A percentile compares a stretch with the other conserved stretches of the same genome.
Evolutionary conservation across 192 early-diverging fungal genomes (phyloP).

Genomic region (Lunasporangiospora selenospora): DNA sequence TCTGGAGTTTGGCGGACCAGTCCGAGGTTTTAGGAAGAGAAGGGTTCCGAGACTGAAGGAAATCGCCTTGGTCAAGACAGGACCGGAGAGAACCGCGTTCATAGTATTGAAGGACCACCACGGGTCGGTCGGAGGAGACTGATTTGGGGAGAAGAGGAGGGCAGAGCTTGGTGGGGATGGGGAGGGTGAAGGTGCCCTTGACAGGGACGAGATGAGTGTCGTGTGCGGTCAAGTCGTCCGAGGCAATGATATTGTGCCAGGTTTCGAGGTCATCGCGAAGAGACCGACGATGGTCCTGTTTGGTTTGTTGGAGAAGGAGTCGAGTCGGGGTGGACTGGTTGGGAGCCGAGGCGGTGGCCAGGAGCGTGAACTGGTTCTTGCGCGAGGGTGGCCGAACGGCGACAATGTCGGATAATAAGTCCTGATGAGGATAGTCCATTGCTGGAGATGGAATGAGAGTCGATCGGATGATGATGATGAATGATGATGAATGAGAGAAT

Average conservation of each 20-base stretch:
- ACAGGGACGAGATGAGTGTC: background rate
- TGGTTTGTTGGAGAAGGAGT: slow-evolving; percentile 10
- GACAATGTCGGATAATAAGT: background rate
- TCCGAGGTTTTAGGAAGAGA: background rate
- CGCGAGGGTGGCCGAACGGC: slow-evolving; percentile 8
- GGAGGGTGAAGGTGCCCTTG: background rate
- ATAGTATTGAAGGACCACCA: slow-evolving; percentile 12
- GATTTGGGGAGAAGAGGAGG: background rate
- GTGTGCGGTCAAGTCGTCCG: background rate
- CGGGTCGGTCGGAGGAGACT: background rate
- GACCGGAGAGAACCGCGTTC: slow-evolving; percentile 18
- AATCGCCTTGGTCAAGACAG: slow-evolving; percentile 17
- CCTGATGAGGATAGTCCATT: background rate
- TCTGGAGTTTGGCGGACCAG: slow-evolving; percentile 5
- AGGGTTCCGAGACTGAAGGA: background rate
- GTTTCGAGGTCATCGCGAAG: background rate
- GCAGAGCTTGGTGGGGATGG: background rate
- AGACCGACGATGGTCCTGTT: background rate
- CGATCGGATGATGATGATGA: too few relatives aligned
- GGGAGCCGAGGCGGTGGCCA: slow-evolving; percentile 13
- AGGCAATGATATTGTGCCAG: background rate
- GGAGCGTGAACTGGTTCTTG: slow-evolving; percentile 17
- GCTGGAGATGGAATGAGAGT: too few relatives aligned
- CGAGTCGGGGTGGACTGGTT: too few relatives aligned
- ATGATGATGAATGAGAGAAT: too few relatives aligned